Evolutionary conservation across 352 stramenopile genomes (phyloP), one percentile per base, ranked within the genome.

Genomic region (Peronospora farinosa): DNA sequence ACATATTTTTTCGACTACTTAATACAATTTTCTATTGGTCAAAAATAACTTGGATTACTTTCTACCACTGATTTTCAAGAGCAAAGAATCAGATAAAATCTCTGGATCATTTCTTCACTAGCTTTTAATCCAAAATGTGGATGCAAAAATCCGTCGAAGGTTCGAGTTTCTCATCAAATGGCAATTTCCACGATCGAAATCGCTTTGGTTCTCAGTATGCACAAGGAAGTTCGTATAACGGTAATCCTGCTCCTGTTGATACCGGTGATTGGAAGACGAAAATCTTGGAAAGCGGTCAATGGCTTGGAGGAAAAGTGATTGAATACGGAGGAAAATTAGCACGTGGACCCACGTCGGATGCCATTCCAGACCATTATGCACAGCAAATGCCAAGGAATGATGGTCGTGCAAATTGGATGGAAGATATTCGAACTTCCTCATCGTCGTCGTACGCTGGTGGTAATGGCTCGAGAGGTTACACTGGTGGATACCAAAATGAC

Each of bases 371-470:
- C 48, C 66, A 81, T 16, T 60, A 59, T 13, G 53, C 45, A 21
- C 49, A 59, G 40, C 60, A 84, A 17, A 65, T 72, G 60, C 69
- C 76, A 30, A 52, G 69, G 32, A 87, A 87, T 56, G 76, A 87
- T 55, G 76, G 76, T 54, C 76, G 76, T 36, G 76, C 76, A 21
- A 85, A 78, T 59, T 87, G 76, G 76, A 87, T 87, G 76, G 76
- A 74, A 0, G 74, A 87, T 49, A 87, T 87, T 47, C 73, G 76
- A 16, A 78, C 60, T 47, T 74, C 71, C 9, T 78, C 71, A 19
- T 68, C 71, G 32, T 69, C 56, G n/a, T 62, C 48, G 1, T 59
- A 49, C 23, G 45, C 47, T 15, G 36, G 35, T 8, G 39, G 42
- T 3, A 27, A 38, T 9, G 44, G 41, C 1, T 47, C n/a, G 2